Evolutionary conservation across 805 yeast species (phyloP).

Genomic region (Cyberlindnera suaveolens): DNA sequence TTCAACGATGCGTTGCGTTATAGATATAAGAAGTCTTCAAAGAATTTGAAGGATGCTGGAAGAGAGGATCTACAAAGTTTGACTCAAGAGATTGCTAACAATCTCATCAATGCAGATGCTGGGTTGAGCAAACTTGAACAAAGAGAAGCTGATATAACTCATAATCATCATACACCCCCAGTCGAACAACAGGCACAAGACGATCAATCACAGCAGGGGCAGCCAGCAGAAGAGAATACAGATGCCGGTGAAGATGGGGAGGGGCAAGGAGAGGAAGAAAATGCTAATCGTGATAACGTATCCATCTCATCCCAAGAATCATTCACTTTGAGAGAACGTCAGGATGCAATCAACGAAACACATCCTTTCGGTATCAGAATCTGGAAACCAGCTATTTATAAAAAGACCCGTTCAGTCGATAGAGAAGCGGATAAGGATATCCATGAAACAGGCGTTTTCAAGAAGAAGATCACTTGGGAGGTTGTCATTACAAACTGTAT

Average conservation of each 20-base stretch:
- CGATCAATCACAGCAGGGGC: conserved; percentile 3
- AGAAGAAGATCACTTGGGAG: conserved; percentile 43
- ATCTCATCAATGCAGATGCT: conserved; percentile 22
- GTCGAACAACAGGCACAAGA: conserved; percentile 5
- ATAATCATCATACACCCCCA: conserved; percentile 9
- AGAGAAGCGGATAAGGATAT: conserved; percentile 89
- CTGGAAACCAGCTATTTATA: conserved; percentile 97
- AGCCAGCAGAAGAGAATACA: not conserved
- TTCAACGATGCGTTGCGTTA: conserved; percentile 62
- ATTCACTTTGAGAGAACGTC: conserved; percentile 84
- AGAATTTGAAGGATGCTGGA: conserved; percentile 12
- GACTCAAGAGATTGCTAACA: conserved; percentile 14
- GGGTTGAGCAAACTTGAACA: conserved; percentile 19
- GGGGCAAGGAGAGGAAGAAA: conserved; percentile 8
- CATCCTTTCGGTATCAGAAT: conserved; percentile 98
- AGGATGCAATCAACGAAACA: conserved; percentile 91
- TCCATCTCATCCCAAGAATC: conserved; percentile 64
- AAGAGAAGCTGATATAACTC: conserved; percentile 18
- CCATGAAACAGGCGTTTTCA: conserved; percentile 54
- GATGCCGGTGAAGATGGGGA: not conserved
- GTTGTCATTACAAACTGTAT: conserved; percentile 62
- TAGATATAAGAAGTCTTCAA: conserved; percentile 29
- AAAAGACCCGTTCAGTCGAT: conserved; percentile 87
- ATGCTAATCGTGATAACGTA: conserved; percentile 20
- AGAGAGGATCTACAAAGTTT: conserved; percentile 10